A percentile compares a stretch with the other conserved stretches of the same genome.
phyloP scores from a whole-genome alignment of 805 yeast genomes.

The Wickerhamomyces bisporus region DNA sequence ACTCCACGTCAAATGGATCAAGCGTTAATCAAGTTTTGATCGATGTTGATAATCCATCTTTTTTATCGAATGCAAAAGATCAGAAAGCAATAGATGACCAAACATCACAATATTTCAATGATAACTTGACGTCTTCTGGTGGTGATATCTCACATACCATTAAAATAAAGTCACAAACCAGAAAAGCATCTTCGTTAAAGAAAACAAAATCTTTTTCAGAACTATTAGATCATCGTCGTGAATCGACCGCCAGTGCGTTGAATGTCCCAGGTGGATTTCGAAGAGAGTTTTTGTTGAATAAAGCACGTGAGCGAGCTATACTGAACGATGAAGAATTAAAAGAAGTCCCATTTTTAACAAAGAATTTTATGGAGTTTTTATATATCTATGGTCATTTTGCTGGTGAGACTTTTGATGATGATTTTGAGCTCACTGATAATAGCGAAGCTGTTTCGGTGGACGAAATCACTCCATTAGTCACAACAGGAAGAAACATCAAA shows the following conservation, averaged over 20 bases:
- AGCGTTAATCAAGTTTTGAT: constrained; percentile 7
- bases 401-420: constrained; percentile 78
- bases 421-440: constrained; percentile 41
- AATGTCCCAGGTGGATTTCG: constrained; percentile 83
- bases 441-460: constrained; percentile 22
- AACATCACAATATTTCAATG: constrained; percentile 14
- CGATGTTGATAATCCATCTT: constrained; percentile 17
- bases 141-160: constrained; percentile 21
- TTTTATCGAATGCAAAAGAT: constrained; percentile 10
- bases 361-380: constrained; percentile 71
- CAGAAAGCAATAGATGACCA: constrained; percentile 11
- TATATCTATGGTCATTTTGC: constrained; percentile 84
- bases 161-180: constrained; percentile 12
- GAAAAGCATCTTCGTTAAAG: constrained; percentile 8
- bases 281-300: constrained; percentile 54
- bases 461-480: constrained; percentile 25
- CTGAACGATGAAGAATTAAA: constrained; percentile 24
- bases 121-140: constrained; percentile 16
- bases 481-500: constrained; percentile 7
- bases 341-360: constrained; percentile 48
- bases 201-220: constrained; percentile 17
- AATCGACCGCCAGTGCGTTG: constrained; percentile 60
- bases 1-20: constrained; percentile 2
- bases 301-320: constrained; percentile 21
- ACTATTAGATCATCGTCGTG: constrained; percentile 37